Evolutionary conservation across 352 stramenopile genomes (phyloP).

Genomic region (Globisporangium alternatum): DNA sequence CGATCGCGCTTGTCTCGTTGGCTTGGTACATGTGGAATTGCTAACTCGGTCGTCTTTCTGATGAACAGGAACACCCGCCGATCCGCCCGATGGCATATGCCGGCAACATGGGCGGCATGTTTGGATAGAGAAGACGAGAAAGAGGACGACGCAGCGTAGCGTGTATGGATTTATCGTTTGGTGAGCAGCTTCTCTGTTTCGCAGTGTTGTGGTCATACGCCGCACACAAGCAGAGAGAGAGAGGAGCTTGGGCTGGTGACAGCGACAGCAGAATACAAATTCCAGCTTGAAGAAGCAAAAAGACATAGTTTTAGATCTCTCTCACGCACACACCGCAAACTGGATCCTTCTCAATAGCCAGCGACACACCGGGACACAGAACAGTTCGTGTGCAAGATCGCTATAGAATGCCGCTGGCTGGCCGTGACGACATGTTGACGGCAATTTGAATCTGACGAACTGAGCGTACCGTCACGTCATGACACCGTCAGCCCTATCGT

Average conservation of each 20-base stretch:
- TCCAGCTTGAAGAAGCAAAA: neutral
- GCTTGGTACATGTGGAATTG: constrained; percentile 1
- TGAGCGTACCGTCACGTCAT: too few species aligned
- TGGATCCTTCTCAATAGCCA: neutral
- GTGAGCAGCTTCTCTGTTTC: neutral
- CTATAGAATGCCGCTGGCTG: too few species aligned
- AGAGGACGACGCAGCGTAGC: neutral
- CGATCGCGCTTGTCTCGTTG: constrained; percentile 8
- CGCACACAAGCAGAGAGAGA: neutral
- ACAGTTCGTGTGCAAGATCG: too few species aligned
- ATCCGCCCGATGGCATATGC: constrained; percentile 89
- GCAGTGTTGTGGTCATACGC: neutral
- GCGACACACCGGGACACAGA: neutral
- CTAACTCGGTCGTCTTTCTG: neutral
- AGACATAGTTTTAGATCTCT: neutral
- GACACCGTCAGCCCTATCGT: too few species aligned
- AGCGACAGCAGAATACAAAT: constrained; percentile 2
- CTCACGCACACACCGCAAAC: neutral
- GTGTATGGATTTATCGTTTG: neutral
- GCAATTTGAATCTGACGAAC: too few species aligned
- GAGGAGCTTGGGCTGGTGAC: neutral
- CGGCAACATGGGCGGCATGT: constrained; percentile 90
- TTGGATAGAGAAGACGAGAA: constrained; percentile 43
- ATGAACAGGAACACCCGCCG: constrained; percentile 72
- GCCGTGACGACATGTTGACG: too few species aligned